phyloP scores from a whole-genome alignment of 202 grass and related monocot genomes.

The Brachypodium distachyon region DNA sequence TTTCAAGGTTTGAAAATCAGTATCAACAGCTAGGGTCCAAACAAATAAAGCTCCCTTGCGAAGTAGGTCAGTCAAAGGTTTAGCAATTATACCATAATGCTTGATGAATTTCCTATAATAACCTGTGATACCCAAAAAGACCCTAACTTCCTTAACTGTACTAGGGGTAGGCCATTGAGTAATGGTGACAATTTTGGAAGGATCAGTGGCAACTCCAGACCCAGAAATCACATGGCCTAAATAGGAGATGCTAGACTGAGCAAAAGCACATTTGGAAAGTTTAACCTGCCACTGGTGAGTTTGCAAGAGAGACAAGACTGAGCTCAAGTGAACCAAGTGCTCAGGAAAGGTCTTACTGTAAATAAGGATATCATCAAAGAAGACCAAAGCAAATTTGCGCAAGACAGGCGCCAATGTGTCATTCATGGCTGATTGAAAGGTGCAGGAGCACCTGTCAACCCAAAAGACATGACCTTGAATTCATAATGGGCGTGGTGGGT shows the following conservation, averaged over 20 bases:
- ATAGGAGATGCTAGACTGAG: rapidly evolving
- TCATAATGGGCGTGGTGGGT: no score
- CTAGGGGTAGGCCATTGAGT: no score
- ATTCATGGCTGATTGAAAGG: neutral
- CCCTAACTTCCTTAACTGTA: no score
- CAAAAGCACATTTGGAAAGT: neutral
- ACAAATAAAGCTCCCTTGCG: no score
- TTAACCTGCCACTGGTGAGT: neutral
- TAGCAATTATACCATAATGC: no score
- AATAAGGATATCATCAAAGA: neutral
- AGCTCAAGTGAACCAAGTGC: rapidly evolving
- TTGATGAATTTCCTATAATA: no score
- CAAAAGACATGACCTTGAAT: no score
- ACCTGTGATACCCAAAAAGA: no score
- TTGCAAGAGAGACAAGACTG: neutral
- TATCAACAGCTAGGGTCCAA: no score
- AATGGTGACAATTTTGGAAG: neutral
- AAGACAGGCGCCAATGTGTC: neutral
- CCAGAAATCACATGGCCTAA: rapidly evolving
- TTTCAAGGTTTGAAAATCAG: no score
- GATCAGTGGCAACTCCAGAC: neutral
- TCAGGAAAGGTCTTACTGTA: neutral
- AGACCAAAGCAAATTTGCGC: neutral
- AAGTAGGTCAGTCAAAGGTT: no score
- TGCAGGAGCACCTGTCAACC: neutral